A percentile compares a stretch with the other conserved stretches of the same genome.
phyloP scores from a whole-genome alignment of 495 filamentous ascomycete species.

The Neurospora africana region DNA sequence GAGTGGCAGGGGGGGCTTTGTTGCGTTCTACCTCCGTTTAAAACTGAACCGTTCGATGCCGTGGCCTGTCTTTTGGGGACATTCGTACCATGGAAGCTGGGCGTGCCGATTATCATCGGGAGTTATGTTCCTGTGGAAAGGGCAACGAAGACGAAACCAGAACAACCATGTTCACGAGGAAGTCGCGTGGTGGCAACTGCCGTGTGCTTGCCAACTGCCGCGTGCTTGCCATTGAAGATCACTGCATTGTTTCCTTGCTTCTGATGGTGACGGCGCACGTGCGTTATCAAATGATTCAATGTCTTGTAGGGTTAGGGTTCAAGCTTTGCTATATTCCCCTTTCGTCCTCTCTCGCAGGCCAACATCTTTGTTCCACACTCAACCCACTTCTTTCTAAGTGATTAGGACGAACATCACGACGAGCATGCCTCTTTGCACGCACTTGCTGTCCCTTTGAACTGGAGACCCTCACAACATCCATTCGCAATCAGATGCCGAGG shows the following conservation, averaged over 20 bases:
- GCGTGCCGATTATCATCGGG: background rate
- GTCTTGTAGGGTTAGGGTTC: background rate
- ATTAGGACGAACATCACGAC: background rate
- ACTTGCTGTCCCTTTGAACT: background rate
- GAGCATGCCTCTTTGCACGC: background rate
- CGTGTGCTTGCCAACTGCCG: too few species aligned
- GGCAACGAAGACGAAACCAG: background rate
- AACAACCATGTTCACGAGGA: background rate
- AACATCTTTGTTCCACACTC: background rate
- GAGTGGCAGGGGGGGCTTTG: background rate
- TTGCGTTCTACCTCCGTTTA: background rate
- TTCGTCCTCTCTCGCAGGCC: background rate
- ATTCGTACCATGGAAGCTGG: background rate
- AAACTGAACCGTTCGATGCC: background rate
- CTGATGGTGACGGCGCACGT: constrained; percentile 13
- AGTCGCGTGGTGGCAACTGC: background rate
- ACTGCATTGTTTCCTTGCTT: background rate
- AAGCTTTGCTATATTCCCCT: background rate
- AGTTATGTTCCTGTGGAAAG: background rate
- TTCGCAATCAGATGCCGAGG: background rate
- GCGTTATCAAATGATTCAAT: too few species aligned
- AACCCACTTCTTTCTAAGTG: background rate
- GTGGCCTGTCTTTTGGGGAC: background rate
- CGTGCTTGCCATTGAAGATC: background rate
- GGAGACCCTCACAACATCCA: background rate